phyloP scores from a whole-genome alignment of 2,329 filamentous ascomycete species.

The Paecilomyces variotii region DNA sequence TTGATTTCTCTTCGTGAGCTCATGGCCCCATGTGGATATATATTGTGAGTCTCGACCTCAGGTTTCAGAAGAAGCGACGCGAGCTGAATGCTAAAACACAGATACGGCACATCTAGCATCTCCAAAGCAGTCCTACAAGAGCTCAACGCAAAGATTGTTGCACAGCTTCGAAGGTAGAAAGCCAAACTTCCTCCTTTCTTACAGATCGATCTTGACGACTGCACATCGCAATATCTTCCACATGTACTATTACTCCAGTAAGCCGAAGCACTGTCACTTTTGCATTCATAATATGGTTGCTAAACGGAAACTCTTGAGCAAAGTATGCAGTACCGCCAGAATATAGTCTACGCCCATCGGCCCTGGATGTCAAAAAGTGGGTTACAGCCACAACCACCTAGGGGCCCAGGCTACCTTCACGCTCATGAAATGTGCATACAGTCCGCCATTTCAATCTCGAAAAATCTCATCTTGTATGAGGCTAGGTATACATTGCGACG shows the following conservation, averaged over 20 bases:
- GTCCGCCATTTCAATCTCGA: not conserved
- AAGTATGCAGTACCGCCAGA: constrained; percentile 28
- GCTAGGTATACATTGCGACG: not conserved
- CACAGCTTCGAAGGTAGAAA: not conserved
- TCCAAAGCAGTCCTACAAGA: not conserved
- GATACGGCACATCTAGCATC: not conserved
- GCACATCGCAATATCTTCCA: not conserved
- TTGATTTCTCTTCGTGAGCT: not conserved
- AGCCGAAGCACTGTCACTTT: no score
- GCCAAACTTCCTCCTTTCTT: not conserved
- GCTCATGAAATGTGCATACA: not conserved
- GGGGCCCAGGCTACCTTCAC: constrained; percentile 11
- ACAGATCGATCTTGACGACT: not conserved
- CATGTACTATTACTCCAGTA: constrained; percentile 20
- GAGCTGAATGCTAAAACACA: not conserved
- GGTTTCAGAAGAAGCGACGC: no score
- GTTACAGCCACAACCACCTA: constrained; percentile 22
- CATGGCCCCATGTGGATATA: not conserved
- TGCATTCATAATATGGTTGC: no score
- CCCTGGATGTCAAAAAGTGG: constrained; percentile 26
- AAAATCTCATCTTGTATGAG: not conserved
- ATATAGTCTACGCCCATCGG: constrained; percentile 27
- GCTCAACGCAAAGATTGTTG: not conserved
- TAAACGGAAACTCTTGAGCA: no score
- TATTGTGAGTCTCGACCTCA: not conserved